Evolutionary conservation across 2,329 filamentous ascomycete species (phyloP), one percentile per base, ranked within the genome.

Genomic region (Teratosphaeria zuluensis): DNA sequence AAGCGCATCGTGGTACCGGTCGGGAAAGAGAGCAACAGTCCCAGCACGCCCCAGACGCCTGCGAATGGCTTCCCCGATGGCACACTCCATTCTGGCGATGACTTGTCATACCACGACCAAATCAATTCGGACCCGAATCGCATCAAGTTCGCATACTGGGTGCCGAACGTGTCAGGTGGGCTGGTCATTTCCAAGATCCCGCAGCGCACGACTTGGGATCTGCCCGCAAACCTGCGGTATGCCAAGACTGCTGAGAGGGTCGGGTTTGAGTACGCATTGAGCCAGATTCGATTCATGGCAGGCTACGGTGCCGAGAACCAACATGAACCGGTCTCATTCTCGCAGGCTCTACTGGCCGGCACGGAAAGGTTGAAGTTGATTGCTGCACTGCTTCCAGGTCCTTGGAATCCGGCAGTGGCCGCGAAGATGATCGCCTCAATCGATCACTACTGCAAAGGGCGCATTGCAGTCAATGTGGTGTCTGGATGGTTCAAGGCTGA

Each of bases 1-100:
- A 86, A 85, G 12, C 81, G 87, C 53, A 75, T 90, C 52, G 84
- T 90, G n/a, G 83, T 89, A 7, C 67, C 66, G 4, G 65, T 73
- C 5, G 65, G 62, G 38, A 63, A 62, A 12, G 64, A 67, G 53
- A 59, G 56, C 56, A 66, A 60, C 42, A 61, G 62, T 28, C 59
- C 57, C 51, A 8, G 51, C 46, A 53, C 57, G 58, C 35, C 52
- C 55, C 30, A 62, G 61, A 61, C 56, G 64, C 63, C 53, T 54
- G 21, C 52, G 35, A 58, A 35, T 16, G 28, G 51, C 28, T 58
- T 59, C 30, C 51, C 56, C 8, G 55, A 64, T 11, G 59, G 58
- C 21, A 57, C 58, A 5, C 53, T 59, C 51, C 60, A 63, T 53
- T 42, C 28, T 21, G 56, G 51, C 35, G 56, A 63, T 42, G 67